Evolutionary conservation across 2,329 filamentous ascomycete genomes (phyloP).

Genomic region (Fusarium vanettenii): DNA sequence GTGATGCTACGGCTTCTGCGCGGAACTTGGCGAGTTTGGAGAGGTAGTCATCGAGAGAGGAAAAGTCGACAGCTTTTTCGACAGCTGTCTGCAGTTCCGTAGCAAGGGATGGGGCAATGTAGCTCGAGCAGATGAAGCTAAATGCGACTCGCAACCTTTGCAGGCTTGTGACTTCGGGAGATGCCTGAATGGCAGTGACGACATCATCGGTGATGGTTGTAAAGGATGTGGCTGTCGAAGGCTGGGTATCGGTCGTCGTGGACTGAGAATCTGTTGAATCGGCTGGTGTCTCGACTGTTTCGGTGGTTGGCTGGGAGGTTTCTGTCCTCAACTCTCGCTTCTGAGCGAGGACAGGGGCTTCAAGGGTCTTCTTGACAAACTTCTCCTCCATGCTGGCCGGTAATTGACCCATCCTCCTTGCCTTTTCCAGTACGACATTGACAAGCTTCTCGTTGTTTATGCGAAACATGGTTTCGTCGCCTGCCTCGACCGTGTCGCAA

Average conservation of each 20-base stretch:
- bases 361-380: slow-evolving; percentile 81
- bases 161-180: slow-evolving; percentile 63
- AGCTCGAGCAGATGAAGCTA: slow-evolving; percentile 72
- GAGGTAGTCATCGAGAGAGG: slow-evolving; percentile 77
- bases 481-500: slow-evolving; percentile 86
- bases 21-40: slow-evolving; percentile 73
- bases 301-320: slow-evolving; percentile 3
- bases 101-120: slow-evolving; percentile 62
- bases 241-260: slow-evolving; percentile 55
- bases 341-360: slow-evolving; percentile 79
- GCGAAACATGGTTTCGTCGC: slow-evolving; percentile 87
- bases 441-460: slow-evolving; percentile 79
- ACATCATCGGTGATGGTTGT: slow-evolving; percentile 48
- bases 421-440: slow-evolving; percentile 75
- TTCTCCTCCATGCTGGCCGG: slow-evolving; percentile 87
- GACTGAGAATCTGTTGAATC: slow-evolving; percentile 56
- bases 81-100: slow-evolving; percentile 56
- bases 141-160: slow-evolving; percentile 74
- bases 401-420: slow-evolving; percentile 74
- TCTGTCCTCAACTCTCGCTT: slow-evolving; percentile 63
- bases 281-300: slow-evolving; percentile 26
- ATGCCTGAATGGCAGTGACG: slow-evolving; percentile 57
- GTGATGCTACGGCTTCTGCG: slow-evolving; percentile 75
- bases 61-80: slow-evolving; percentile 68
- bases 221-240: slow-evolving; percentile 60